Evolutionary conservation across 441 rosid species (phyloP).

Genomic region (Pelargonium fulgidum): DNA sequence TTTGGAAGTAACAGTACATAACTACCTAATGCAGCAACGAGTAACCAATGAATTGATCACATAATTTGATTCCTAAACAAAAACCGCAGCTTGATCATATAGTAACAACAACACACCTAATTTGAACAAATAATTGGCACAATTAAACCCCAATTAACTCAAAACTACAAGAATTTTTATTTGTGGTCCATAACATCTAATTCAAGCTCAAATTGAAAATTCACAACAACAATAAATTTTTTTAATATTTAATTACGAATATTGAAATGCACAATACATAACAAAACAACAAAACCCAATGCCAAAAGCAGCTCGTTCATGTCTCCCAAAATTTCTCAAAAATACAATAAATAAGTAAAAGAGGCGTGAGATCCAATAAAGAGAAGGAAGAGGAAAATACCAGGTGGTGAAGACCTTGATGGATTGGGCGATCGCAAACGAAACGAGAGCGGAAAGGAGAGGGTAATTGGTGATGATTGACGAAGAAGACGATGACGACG

Average conservation of each 20-base stretch:
- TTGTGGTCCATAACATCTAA: background rate
- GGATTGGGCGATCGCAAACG: conserved; percentile 61
- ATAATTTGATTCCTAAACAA: background rate
- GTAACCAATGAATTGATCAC: background rate
- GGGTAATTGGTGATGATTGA: conserved; percentile 52
- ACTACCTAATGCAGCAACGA: background rate
- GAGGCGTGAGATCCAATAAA: conserved; percentile 1
- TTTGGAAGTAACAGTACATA: background rate
- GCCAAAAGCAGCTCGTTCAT: background rate
- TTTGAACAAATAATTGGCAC: background rate
- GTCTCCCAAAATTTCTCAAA: background rate
- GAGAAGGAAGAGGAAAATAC: conserved; percentile 27
- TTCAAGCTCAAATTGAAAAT: background rate
- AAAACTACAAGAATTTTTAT: background rate
- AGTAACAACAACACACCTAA: background rate
- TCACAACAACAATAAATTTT: background rate
- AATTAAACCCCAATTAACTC: background rate
- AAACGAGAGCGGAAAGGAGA: conserved; percentile 49
- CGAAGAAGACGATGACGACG: conserved; percentile 34
- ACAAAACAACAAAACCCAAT: background rate
- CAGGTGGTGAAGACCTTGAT: conserved; percentile 65
- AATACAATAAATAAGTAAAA: conserved; percentile 6
- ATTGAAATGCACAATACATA: background rate
- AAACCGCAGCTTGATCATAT: background rate
- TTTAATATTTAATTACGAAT: background rate